Evolutionary conservation across 768 basidiomycete species (phyloP), one percentile per base, ranked within the genome.

Genomic region (Boletus sensibilis): DNA sequence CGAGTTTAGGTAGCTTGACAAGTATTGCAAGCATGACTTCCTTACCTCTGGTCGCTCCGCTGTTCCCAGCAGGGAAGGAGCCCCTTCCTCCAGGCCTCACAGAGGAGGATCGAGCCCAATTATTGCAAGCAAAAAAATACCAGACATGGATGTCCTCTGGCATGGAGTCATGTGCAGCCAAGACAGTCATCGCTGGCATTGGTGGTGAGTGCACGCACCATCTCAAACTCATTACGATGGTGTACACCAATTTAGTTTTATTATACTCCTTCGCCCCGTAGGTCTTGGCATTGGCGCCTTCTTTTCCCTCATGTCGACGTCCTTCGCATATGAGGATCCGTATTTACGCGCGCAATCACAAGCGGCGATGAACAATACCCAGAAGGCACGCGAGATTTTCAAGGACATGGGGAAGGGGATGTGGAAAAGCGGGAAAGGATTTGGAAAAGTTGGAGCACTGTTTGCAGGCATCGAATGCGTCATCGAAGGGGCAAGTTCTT

Each of bases 401-500:
- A 91, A 85, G 68, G 95, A 98, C 57, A 98, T 97, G 92, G 95
- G 95, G 1, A 84, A 80, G 61, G 88, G 87, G 34, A 96, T 98
- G 93, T 93, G 85, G 85, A 78, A 80, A 29, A 90, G 80, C 47
- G 95, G 96, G 20, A 94, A 89, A 72, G 89, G 93, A 1, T 98
- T 98, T 66, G 94, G 86, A 0, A 95, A 94, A 76, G 92, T 98
- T 44, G 96, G 94, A 18, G 92, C 92, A 13, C 67, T 98, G 42
- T 98, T 92, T 70, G 88, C 94, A n/a, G 94, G 95, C 27, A 85
- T 92, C 9, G 96, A 98, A 75, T 98, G 96, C 65, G 87, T 93
- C 53, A 88, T 98, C 53, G 96, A 98, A 76, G 90, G 87, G 62
- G 95, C 91, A 73, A 69, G 94, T 85, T 20, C 25, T 31, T 44